Evolutionary conservation across 805 yeast genomes (phyloP).

Genomic region (Candida glaebosa): DNA sequence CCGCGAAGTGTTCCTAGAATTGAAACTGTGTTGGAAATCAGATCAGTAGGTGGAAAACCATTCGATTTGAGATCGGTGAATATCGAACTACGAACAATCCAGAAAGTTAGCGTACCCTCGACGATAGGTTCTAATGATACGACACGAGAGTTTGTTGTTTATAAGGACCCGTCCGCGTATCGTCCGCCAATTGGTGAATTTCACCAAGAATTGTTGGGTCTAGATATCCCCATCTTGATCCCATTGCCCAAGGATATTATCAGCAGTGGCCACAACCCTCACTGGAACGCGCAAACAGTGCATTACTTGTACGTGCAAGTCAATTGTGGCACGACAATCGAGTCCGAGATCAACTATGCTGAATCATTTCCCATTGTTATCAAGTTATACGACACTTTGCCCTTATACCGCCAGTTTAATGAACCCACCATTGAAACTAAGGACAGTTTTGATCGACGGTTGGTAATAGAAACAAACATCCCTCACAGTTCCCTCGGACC

Average conservation of each 20-base stretch:
- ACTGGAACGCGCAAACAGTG: constrained; percentile 46
- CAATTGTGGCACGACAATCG: constrained; percentile 26
- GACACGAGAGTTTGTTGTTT: constrained; percentile 29
- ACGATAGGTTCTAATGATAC: constrained; percentile 35
- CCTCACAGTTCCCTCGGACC: constrained; percentile 60
- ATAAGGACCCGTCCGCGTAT: constrained; percentile 31
- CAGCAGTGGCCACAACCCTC: constrained; percentile 48
- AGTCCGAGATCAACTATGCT: constrained; percentile 26
- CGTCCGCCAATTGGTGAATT: constrained; percentile 39
- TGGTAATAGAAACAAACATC: constrained; percentile 43
- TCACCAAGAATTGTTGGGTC: constrained; percentile 42
- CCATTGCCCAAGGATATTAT: constrained; percentile 52
- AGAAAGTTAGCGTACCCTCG: constrained; percentile 42
- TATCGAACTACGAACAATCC: constrained; percentile 47
- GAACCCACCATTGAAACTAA: constrained; percentile 46
- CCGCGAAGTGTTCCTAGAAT: constrained; percentile 58
- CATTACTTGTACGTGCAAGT: constrained; percentile 44
- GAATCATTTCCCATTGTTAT: constrained; percentile 49
- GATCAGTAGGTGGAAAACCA: constrained; percentile 48
- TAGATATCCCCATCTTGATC: constrained; percentile 58
- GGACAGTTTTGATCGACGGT: constrained; percentile 47
- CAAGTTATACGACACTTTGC: constrained; percentile 54
- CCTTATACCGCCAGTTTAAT: constrained; percentile 51
- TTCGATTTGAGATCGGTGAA: constrained; percentile 48
- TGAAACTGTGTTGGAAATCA: constrained; percentile 52